Evolutionary conservation across 371 early-diverging fungal genomes (phyloP), one percentile per base, ranked within the genome.

Genomic region (Circinella umbellata): DNA sequence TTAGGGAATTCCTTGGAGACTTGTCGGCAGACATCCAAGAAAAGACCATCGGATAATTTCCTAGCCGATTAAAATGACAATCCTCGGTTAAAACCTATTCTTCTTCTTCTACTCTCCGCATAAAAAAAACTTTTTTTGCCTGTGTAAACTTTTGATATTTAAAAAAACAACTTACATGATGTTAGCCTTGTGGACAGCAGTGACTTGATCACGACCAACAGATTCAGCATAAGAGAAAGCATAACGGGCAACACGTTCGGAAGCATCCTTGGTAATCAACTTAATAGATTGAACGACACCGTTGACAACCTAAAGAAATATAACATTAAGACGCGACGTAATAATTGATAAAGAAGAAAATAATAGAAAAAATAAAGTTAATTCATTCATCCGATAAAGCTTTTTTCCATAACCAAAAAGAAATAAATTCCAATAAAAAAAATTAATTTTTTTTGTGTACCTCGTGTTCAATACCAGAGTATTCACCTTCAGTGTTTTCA

Each of bases 401-500:
- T 57, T 27, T 57, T 10, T 27, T 7, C 0, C 27, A 39, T 17
- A 27, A 18, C 11, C 51, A 20, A 61, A 17, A 34, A 51, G 27
- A 47, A n/a, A n/a, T n/a, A n/a, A n/a, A n/a, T n/a, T n/a, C n/a
- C n/a, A n/a, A n/a, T n/a, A n/a, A 48, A 57, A 57, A 57, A 34
- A 18, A 57, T 34, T 18, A 36, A 9, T 9, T 42, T 42, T 6
- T 42, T 42, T 42, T 42, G 42, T 42, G 11, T 69, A 92, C 92
- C 83, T 93, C 94, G 86, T 97, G 98, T 86, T 98, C 99, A 76
- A 98, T 98, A 64, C 99, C 99, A 74, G 95, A 94, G 90, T 98
- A 98, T 86, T 99, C 98, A 74, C 98, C 99, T 86, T 99, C 99
- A 48, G 99, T 99, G 91, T 99, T 99, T 82, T 99, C 99, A 83